These are phyloP conservation scores for Colletotrichum eleusines DNA, from an alignment of 2,329 filamentous ascomycete genomes.

Conservation along the genomic window DNA sequence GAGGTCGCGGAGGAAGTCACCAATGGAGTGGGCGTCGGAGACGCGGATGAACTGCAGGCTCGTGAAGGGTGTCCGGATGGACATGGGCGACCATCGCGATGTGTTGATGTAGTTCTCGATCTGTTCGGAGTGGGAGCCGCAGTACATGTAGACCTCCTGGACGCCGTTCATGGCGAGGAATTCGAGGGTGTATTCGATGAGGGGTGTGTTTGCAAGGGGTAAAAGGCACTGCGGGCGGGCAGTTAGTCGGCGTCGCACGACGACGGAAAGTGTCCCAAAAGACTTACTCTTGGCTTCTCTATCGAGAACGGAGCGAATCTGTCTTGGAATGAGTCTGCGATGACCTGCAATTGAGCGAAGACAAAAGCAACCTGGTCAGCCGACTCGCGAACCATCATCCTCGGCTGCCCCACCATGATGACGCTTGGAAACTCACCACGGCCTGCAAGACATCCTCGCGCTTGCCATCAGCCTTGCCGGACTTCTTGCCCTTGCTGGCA, in stretches of 20 bases:
- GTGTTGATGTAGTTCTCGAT: constrained; percentile 87
- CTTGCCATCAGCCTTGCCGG: constrained; percentile 65
- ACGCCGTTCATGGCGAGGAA: constrained; percentile 96
- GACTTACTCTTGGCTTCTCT: constrained; percentile 84
- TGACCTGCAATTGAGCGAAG: constrained; percentile 68
- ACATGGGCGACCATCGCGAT: constrained; percentile 77
- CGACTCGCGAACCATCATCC: constrained; percentile 25
- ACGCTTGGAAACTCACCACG: constrained; percentile 57
- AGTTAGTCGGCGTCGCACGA: constrained; percentile 41
- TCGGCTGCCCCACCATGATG: constrained; percentile 47
- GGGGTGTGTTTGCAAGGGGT: constrained; percentile 89
- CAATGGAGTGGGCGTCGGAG: constrained; percentile 83
- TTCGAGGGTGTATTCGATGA: constrained; percentile 98
- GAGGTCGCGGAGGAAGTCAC: constrained; percentile 94
- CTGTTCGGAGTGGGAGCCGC: constrained; percentile 85
- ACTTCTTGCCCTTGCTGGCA: constrained; percentile 65
- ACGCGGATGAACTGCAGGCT: constrained; percentile 88
- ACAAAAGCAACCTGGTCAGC: constrained; percentile 23
- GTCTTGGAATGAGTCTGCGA: constrained; percentile 95
- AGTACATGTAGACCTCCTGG: constrained; percentile 94
- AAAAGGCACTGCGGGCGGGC: constrained; percentile 78
- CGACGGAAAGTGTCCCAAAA: not conserved
- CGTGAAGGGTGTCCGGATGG: constrained; percentile 75
- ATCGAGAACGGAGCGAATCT: constrained; percentile 90
- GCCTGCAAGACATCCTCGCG: constrained; percentile 70